phyloP scores from a whole-genome alignment of 305 asterid genomes.

The Fraxinus sp. region DNA sequence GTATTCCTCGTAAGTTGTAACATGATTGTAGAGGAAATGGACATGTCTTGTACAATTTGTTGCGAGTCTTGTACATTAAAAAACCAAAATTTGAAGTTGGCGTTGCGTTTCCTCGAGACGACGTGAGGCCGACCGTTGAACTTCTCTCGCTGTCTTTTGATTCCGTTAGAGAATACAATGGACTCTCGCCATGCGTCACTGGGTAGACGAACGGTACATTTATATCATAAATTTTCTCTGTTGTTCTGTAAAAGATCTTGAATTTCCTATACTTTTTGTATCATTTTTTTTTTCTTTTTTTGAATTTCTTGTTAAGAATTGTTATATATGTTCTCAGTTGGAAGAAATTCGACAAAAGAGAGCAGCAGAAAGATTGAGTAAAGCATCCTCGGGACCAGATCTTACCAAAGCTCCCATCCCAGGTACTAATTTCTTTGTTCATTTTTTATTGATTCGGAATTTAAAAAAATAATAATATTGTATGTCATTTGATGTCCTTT shows the following conservation, averaged over 20 bases:
- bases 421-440: too few species aligned
- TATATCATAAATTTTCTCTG: slow-evolving; percentile 15
- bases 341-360: slow-evolving; percentile 69
- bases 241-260: background rate
- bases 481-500: background rate
- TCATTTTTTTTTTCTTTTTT: background rate
- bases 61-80: too few species aligned
- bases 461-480: too few species aligned
- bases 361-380: slow-evolving; percentile 77
- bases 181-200: slow-evolving; percentile 87
- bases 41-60: too few species aligned
- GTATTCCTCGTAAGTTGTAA: too few species aligned
- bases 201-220: slow-evolving; percentile 77
- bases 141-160: background rate
- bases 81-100: background rate
- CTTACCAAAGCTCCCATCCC: slow-evolving; percentile 35
- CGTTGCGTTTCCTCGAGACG: background rate
- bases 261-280: background rate
- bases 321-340: slow-evolving; percentile 41
- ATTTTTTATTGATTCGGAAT: too few species aligned
- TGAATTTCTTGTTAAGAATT: background rate
- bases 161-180: slow-evolving; percentile 32
- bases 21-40: too few species aligned
- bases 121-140: background rate
- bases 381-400: slow-evolving; percentile 77